Base-by-base conservation (phyloP, 345 rosid species). In the Carallia pectinifolia region DNA sequence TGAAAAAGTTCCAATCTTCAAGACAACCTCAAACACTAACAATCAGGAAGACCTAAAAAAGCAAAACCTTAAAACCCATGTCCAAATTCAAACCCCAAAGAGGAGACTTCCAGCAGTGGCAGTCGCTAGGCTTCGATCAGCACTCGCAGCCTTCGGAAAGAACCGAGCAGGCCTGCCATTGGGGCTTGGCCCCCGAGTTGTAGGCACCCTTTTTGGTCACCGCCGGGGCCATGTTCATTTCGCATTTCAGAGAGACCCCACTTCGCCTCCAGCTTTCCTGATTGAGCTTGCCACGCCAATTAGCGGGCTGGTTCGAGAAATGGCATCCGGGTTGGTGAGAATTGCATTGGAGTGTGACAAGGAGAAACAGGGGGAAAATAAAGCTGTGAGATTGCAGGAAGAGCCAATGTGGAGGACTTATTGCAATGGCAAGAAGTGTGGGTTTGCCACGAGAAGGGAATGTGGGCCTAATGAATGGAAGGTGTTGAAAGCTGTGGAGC, bases 241-340 rank as follows among this genome's bases (percentile, higher is more conserved):
- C 72, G 90, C 97, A 2, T 82, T 96, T 61, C 98, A 96, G 69
- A 96, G 81, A 66, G 95, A 96, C 58, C 89, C 99, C 44, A 79
- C 19, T 64, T 88, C 96, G 0, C 81, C 90, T 0, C 98, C 98
- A 5, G 91, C 99, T 68, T 88, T 96, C 69, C 76, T 90, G 0
- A 83, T 96, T 58, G 98, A 96, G 52, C 89, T 96, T 18, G 96
- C 99, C 6, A 90, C 98, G 1, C 99, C 98, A 5, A 96, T 96
- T 2, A 89, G 94, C 37, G 94, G 88, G 0, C 75, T 96, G 70
- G 98, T 92, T 23, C 68, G 86, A 72, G 98, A 96, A 74, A 96
- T 96, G 99, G 97, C 99, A 17, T 92, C 99, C 0, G 99, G 98
- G 61, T 78, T 96, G 65, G 98, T 96, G 5, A 81, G 99, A 62